Evolutionary conservation across 164 flowering plant species (phyloP), one percentile per base, ranked within the genome.

Genomic region (Sedum album): DNA sequence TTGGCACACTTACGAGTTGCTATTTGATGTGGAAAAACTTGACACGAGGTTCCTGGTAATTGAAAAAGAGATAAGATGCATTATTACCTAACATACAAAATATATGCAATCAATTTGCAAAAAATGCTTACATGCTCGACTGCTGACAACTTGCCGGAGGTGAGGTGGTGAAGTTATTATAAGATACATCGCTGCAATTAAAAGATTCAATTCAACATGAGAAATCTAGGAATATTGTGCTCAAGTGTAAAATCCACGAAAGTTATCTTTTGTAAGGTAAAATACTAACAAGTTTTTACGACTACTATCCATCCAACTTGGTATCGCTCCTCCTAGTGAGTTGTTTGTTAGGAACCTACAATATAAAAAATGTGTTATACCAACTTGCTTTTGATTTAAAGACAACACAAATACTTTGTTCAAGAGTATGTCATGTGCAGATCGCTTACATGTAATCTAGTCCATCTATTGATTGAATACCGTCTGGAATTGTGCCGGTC

Each of bases 131-230:
- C 97, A 83, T 74, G 9, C 20, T 28, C 21, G 72, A 25, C 26
- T 70, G 71, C 30, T 70, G 72, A 70, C 94, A 87, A 67, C 76
- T 74, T 14, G 71, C 8, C 2, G 31, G 30, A 64, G 72, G 1
- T 21, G 90, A 51, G 13, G 72, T 78, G 0, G 86, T 78, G 74
- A 91, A 91, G 68, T 85, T 87, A 78, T 89, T 89, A 76, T 86
- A 80, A 38, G 96, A 89, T 65, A 89, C 25, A 76, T 91, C 97
- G 67, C 98, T 93, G 87, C 5, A 75, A 85, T 73, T 15, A 51
- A 11, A 51, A 48, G 15, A 60, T 51, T 5, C 55, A 63, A 20
- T 9, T 5, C 1, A 66, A 1, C 26, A 10, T 0, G 4, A 23
- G 14, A 15, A 18, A 66, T 23, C 42, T 11, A 26, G 41, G n/a